These are phyloP conservation scores for Lactarius trivialis DNA, from an alignment of 768 basidiomycete species.

Conservation along the genomic window DNA sequence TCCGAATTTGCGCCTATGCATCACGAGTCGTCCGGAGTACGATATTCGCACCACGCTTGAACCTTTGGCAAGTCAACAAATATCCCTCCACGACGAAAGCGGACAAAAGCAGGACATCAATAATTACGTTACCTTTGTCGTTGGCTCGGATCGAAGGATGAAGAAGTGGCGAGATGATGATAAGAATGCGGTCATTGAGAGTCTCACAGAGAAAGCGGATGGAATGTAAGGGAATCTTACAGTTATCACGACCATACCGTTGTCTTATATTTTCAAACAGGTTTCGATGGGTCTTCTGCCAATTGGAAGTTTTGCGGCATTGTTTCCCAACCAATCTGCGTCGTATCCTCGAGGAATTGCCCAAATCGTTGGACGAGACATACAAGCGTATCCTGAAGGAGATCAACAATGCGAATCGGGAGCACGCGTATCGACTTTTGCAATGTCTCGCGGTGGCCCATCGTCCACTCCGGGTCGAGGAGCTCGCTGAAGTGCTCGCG, in stretches of 20 bases:
- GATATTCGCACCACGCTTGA: background rate
- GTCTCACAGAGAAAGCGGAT: background rate
- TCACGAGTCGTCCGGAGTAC: background rate
- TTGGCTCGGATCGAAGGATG: background rate
- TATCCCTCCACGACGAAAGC: background rate
- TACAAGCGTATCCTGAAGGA: background rate
- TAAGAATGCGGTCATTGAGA: background rate
- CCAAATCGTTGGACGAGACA: background rate
- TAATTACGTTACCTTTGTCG: background rate
- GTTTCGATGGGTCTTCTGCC: constrained; percentile 12
- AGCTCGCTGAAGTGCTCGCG: background rate
- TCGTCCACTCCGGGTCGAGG: background rate
- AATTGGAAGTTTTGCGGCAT: background rate
- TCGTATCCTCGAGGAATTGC: background rate
- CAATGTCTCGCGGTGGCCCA: background rate
- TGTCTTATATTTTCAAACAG: background rate
- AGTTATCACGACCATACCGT: background rate
- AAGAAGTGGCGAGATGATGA: background rate
- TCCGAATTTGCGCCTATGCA: background rate
- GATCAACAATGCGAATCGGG: background rate
- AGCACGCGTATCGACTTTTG: background rate
- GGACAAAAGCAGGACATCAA: background rate
- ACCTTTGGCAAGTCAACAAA: background rate
- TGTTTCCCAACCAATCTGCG: background rate
- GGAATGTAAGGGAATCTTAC: background rate